Percentiles rank a stretch among this genome's conserved stretches.
Evolutionary conservation across 2,329 filamentous ascomycete species (phyloP).

Genomic region (Neofusicoccum sp.): DNA sequence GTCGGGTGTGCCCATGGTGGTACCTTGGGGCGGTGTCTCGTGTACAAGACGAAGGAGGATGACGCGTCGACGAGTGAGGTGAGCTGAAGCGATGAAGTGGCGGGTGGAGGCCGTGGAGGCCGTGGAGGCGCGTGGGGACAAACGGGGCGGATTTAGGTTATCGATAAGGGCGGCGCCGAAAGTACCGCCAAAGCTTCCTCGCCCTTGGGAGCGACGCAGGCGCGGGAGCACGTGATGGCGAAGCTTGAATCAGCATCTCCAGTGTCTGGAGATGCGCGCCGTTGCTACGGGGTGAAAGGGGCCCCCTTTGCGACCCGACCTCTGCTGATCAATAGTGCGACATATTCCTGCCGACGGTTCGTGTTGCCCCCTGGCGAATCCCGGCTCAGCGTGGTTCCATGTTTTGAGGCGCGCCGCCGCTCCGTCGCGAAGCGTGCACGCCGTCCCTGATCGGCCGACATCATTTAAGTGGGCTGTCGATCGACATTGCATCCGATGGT

Average conservation of each 20-base stretch:
- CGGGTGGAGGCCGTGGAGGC: slow-evolving; percentile 11
- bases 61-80: slow-evolving; percentile 9
- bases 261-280: neutral
- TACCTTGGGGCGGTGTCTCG: slow-evolving; percentile 1
- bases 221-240: slow-evolving; percentile 11
- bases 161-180: neutral
- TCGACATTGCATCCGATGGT: slow-evolving; percentile 5
- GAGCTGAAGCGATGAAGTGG: slow-evolving; percentile 10
- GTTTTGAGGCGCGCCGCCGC: slow-evolving; percentile 12
- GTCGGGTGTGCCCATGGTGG: neutral
- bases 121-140: neutral
- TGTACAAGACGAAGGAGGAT: neutral
- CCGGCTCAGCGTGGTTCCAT: neutral
- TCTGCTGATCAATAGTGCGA: neutral
- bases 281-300: neutral
- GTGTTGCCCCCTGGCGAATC: slow-evolving; percentile 5
- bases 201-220: neutral
- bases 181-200: neutral
- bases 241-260: neutral
- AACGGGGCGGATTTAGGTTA: slow-evolving; percentile 1
- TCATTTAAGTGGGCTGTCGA: slow-evolving; percentile 14
- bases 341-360: neutral
- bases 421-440: slow-evolving; percentile 5
- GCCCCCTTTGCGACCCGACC: slow-evolving; percentile 9
- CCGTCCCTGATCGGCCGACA: slow-evolving; percentile 6